phyloP scores from a whole-genome alignment of 78 protist genomes.

The Salpingoeca rosetta region DNA sequence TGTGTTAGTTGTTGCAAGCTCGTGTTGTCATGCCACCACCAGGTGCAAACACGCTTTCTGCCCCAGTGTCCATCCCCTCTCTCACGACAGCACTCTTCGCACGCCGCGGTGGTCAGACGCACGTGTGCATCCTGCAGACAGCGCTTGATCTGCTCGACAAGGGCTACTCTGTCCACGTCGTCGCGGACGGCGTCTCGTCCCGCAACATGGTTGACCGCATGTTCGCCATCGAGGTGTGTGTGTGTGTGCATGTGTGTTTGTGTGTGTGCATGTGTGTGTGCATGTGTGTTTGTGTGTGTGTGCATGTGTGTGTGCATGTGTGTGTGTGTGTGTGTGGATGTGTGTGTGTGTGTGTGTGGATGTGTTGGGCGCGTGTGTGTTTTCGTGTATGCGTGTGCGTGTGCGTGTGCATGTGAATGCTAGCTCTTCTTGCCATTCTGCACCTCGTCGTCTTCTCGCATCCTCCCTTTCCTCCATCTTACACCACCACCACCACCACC shows the following conservation, averaged over 20 bases:
- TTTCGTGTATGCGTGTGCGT: neutral
- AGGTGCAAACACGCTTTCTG: neutral
- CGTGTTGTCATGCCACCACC: neutral
- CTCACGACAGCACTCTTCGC: too few species aligned
- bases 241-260: neutral
- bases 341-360: too few species aligned
- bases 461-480: too few species aligned
- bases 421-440: too few species aligned
- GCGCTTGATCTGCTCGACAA: conserved; percentile 40
- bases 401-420: too few species aligned
- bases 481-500: too few species aligned
- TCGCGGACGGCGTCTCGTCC: conserved; percentile 45
- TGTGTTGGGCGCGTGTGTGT: neutral
- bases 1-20: neutral
- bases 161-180: conserved; percentile 56
- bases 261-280: neutral
- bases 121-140: conserved; percentile 55
- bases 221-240: conserved; percentile 37
- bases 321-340: neutral
- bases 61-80: too few species aligned
- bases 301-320: neutral
- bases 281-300: neutral
- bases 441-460: too few species aligned
- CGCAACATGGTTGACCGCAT: conserved; percentile 7
- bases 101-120: too few species aligned